phyloP scores from a whole-genome alignment of 2,329 filamentous ascomycete genomes.

The Neurospora crassa region DNA sequence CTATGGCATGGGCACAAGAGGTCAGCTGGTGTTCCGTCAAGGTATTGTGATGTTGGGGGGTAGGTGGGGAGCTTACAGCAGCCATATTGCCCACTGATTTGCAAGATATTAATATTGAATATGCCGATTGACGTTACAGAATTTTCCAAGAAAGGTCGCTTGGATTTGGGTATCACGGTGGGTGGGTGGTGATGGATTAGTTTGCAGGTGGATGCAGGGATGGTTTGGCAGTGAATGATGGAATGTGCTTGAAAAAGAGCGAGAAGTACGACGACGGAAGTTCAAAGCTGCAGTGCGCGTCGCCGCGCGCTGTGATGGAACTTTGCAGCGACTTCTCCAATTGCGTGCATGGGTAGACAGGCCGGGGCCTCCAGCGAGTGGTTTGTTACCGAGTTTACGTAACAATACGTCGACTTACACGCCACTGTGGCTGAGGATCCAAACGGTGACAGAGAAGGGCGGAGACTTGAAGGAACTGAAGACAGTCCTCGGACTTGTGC shows the following conservation, averaged over 20 bases:
- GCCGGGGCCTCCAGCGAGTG: background rate
- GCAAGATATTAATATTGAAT: slow-evolving; percentile 2
- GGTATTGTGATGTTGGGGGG: slow-evolving; percentile 1
- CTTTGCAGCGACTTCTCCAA: background rate
- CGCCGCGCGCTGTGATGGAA: background rate
- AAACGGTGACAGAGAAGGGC: background rate
- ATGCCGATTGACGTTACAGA: background rate
- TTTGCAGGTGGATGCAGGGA: background rate
- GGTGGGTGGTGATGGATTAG: background rate
- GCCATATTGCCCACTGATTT: slow-evolving; percentile 32
- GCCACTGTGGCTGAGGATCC: background rate
- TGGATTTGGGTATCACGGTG: background rate
- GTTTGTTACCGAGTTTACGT: background rate
- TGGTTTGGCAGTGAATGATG: background rate
- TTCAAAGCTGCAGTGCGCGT: background rate
- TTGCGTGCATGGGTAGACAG: background rate
- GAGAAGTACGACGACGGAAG: background rate
- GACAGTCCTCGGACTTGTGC: background rate
- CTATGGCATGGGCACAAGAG: slow-evolving; percentile 23
- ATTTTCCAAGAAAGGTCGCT: background rate
- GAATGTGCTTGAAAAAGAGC: background rate
- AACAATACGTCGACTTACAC: background rate
- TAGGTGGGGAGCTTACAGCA: slow-evolving; percentile 33
- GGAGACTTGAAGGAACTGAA: background rate
- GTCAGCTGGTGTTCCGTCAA: slow-evolving; percentile 5